A percentile compares a stretch with the other conserved stretches of the same genome.
These are phyloP conservation scores for Gossypium herbaceum DNA, from an alignment of 345 rosid genomes.

Conservation along the genomic window DNA sequence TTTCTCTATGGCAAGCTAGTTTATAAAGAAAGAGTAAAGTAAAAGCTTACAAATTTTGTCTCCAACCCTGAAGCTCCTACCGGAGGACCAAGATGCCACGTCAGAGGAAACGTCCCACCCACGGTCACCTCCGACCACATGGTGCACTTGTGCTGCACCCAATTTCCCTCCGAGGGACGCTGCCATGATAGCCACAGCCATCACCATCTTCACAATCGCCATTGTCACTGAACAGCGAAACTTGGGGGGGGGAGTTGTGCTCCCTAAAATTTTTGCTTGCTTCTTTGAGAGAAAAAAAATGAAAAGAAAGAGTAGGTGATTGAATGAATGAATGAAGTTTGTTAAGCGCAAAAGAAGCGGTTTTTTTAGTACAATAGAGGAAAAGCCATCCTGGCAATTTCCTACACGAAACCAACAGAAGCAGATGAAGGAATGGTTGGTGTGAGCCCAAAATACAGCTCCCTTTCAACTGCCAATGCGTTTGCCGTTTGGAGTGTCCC, in stretches of 20 bases:
- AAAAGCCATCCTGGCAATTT: background rate
- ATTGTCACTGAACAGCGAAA: background rate
- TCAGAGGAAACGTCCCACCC: slow-evolving; percentile 54
- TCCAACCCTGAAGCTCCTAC: slow-evolving; percentile 49
- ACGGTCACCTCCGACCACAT: slow-evolving; percentile 62
- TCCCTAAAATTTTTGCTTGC: background rate
- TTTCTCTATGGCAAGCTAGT: background rate
- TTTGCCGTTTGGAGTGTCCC: background rate
- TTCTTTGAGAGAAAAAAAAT: background rate
- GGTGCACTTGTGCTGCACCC: slow-evolving; percentile 47
- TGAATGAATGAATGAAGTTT: background rate
- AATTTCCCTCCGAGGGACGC: slow-evolving; percentile 17
- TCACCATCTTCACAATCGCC: slow-evolving; percentile 4
- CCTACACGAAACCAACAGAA: background rate
- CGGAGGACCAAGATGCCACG: slow-evolving; percentile 46
- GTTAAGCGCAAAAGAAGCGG: background rate
- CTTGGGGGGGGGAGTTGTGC: background rate
- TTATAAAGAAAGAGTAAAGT: background rate
- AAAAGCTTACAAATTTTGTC: slow-evolving; percentile 54
- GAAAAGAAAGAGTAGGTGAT: background rate
- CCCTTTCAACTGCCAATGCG: background rate
- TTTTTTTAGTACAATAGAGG: background rate
- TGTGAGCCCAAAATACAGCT: background rate
- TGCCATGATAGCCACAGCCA: slow-evolving; percentile 10
- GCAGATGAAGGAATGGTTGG: background rate